phyloP scores from a whole-genome alignment of 2,329 filamentous ascomycete genomes.

The Geoglossum cookeanum region DNA sequence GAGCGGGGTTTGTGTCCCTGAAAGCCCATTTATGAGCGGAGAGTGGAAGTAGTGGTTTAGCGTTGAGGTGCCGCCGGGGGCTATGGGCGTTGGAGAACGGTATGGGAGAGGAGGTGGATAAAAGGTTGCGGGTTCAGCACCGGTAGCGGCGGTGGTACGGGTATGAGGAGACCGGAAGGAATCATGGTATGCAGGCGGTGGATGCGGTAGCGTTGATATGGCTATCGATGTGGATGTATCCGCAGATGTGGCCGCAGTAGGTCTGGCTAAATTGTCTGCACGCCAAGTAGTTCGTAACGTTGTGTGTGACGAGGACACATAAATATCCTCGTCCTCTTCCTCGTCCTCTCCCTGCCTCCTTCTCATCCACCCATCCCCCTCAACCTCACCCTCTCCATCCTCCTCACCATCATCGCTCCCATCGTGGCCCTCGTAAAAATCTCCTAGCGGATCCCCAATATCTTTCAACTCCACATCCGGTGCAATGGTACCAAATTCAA shows the following conservation, averaged over 20 bases:
- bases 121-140: background rate
- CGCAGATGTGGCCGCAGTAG: background rate
- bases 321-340: slow-evolving; percentile 4
- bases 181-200: background rate
- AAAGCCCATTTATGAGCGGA: slow-evolving; percentile 50
- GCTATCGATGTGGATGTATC: background rate
- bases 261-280: background rate
- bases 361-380: slow-evolving; percentile 13
- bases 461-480: slow-evolving; percentile 88
- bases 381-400: slow-evolving; percentile 25
- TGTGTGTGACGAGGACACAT: background rate
- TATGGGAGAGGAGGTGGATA: slow-evolving; percentile 31
- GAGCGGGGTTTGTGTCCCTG: slow-evolving; percentile 59
- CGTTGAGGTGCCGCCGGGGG: slow-evolving; percentile 55
- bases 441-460: slow-evolving; percentile 82
- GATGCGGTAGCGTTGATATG: background rate
- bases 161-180: background rate
- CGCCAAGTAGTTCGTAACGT: background rate
- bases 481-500: slow-evolving; percentile 70
- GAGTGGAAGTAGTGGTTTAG: slow-evolving; percentile 61
- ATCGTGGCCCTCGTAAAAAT: slow-evolving; percentile 80
- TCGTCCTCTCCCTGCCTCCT: slow-evolving; percentile 21
- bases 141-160: background rate
- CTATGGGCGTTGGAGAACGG: slow-evolving; percentile 33
- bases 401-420: slow-evolving; percentile 41